phyloP scores from a whole-genome alignment of 371 early-diverging fungal genomes.

The Zopfochytrium polystomum region DNA sequence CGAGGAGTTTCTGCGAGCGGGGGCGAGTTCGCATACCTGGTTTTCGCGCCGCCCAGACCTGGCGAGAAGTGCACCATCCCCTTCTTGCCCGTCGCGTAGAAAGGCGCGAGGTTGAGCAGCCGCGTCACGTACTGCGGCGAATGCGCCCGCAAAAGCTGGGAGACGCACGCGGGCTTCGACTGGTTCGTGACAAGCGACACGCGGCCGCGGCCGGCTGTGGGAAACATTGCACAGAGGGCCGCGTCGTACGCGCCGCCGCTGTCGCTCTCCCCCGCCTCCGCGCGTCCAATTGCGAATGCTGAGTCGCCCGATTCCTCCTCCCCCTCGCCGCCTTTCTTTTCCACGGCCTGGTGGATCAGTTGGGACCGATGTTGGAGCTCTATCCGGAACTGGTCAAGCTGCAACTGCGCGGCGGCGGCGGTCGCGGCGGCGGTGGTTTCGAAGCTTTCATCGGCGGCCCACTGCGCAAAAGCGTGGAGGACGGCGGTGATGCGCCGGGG shows the following conservation, averaged over 20 bases:
- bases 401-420: no score
- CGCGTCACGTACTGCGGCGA: constrained; percentile 12
- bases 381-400: no score
- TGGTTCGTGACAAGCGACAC: neutral
- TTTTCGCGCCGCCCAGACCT: constrained; percentile 7
- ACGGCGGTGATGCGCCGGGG: constrained; percentile 13
- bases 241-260: no score
- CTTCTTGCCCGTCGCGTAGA: neutral
- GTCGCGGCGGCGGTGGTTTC: neutral
- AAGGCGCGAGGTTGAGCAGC: constrained; percentile 1
- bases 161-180: neutral
- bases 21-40: constrained; percentile 3
- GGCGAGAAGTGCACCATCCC: constrained; percentile 18
- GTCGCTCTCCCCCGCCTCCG: no score
- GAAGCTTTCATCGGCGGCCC: neutral
- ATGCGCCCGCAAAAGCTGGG: constrained; percentile 16
- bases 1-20: no score
- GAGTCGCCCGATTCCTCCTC: no score
- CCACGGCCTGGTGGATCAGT: no score
- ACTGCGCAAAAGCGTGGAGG: constrained; percentile 4
- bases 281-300: no score
- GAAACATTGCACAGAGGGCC: no score
- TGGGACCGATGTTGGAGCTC: no score
- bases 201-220: no score
- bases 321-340: no score